These are phyloP conservation scores for Flaveria bidentis DNA, from an alignment of 129 eudicot species.

Conservation along the genomic window DNA sequence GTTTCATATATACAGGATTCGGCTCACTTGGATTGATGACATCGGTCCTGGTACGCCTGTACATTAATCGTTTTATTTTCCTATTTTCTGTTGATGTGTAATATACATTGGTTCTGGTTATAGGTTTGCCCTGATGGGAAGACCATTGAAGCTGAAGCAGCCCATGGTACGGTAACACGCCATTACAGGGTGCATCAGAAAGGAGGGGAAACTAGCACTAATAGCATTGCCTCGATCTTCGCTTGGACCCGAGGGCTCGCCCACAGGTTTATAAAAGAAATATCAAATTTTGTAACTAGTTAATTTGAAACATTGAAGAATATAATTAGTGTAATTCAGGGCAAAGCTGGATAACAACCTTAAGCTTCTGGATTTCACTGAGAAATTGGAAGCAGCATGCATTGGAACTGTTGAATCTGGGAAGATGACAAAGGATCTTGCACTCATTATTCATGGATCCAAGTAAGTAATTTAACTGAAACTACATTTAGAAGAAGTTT, in stretches of 20 bases:
- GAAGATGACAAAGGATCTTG: constrained; percentile 98
- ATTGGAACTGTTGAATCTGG: constrained; percentile 76
- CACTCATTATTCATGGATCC: constrained; percentile 80
- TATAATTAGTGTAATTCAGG: constrained; percentile 38
- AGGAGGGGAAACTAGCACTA: background rate
- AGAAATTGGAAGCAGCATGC: constrained; percentile 90
- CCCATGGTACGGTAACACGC: background rate
- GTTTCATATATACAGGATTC: background rate
- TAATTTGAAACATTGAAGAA: background rate
- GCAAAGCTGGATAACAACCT: constrained; percentile 79
- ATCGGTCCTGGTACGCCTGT: background rate
- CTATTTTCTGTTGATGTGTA: background rate
- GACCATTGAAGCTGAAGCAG: background rate
- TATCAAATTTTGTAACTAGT: background rate
- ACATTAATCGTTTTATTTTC: too few relatives aligned
- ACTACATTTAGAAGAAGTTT: background rate
- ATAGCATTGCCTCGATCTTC: constrained; percentile 68
- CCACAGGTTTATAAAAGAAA: constrained; percentile 55
- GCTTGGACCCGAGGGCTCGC: constrained; percentile 99
- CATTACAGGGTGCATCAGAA: background rate
- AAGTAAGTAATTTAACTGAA: constrained; percentile 40
- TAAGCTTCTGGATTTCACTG: constrained; percentile 71
- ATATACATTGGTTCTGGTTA: background rate
- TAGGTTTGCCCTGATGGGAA: background rate
- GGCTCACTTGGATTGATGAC: background rate